These are phyloP conservation scores for Hypoxylon lenormandii DNA, from an alignment of 495 filamentous ascomycete genomes.

Conservation along the genomic window DNA sequence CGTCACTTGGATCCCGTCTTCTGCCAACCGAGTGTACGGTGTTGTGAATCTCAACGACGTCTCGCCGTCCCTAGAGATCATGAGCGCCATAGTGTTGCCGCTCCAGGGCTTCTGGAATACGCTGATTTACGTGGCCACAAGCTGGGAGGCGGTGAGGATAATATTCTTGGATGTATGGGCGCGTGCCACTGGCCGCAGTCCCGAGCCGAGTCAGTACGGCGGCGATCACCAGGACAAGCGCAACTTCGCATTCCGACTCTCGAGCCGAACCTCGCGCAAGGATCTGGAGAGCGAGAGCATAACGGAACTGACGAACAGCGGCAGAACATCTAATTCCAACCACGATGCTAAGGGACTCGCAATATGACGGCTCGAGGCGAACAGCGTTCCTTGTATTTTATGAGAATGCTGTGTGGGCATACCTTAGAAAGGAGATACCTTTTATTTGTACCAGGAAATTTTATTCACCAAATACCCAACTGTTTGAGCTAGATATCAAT, in stretches of 20 bases:
- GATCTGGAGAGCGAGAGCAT: slow-evolving; percentile 55
- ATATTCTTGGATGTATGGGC: slow-evolving; percentile 46
- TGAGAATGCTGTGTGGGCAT: slow-evolving; percentile 9
- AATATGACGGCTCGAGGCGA: background rate
- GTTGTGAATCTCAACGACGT: slow-evolving; percentile 67
- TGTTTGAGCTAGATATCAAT: slow-evolving; percentile 10
- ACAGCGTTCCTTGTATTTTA: background rate
- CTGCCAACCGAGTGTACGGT: slow-evolving; percentile 79
- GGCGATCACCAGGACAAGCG: slow-evolving; percentile 36
- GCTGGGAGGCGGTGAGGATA: slow-evolving; percentile 61
- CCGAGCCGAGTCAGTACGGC: slow-evolving; percentile 35
- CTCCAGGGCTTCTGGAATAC: slow-evolving; percentile 91
- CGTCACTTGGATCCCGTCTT: slow-evolving; percentile 88
- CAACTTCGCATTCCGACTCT: slow-evolving; percentile 34
- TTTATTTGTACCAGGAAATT: slow-evolving; percentile 10
- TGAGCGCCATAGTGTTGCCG: slow-evolving; percentile 79
- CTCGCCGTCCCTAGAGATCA: slow-evolving; percentile 72
- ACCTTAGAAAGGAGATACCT: slow-evolving; percentile 5
- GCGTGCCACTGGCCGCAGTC: slow-evolving; percentile 15
- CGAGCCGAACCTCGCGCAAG: slow-evolving; percentile 34
- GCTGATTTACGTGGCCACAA: slow-evolving; percentile 79
- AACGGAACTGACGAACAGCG: slow-evolving; percentile 56
- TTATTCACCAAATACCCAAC: slow-evolving; percentile 14
- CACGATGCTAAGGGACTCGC: slow-evolving; percentile 17
- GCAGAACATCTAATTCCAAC: slow-evolving; percentile 33